Conservation (phyloP, 345 rosid genomes). For the Microcos paniculata region DNA sequence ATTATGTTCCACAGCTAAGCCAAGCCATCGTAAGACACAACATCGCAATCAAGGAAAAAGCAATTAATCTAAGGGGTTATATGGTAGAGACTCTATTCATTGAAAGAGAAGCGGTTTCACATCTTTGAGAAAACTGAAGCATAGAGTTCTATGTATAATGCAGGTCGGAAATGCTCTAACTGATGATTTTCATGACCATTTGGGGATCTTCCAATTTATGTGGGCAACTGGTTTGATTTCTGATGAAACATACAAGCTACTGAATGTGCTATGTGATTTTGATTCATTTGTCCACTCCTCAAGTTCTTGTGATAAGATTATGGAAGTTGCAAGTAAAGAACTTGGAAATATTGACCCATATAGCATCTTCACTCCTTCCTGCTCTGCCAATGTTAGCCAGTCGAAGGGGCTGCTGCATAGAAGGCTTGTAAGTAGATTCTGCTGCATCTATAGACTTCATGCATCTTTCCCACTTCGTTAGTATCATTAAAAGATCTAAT, state of each 20-base stretch:
- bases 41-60: constrained; percentile 33
- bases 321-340: constrained; percentile 59
- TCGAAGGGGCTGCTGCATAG: constrained; percentile 49
- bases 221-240: constrained; percentile 93
- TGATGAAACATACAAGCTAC: constrained; percentile 68
- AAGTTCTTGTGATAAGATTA: constrained; percentile 47
- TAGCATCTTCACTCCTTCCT: constrained; percentile 81
- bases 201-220: constrained; percentile 77
- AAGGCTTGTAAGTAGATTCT: constrained; percentile 52
- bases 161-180: constrained; percentile 96
- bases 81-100: constrained; percentile 51
- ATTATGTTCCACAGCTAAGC: constrained; percentile 95
- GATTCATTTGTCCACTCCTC: constrained; percentile 74
- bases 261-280: constrained; percentile 63
- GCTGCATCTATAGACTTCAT: neutral
- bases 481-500: neutral
- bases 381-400: constrained; percentile 55
- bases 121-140: constrained; percentile 11
- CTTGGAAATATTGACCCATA: constrained; percentile 84
- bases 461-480: neutral
- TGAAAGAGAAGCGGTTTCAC: neutral
- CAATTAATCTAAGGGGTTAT: constrained; percentile 81
- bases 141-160: constrained; percentile 22
- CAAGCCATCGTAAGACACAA: constrained; percentile 68
- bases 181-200: constrained; percentile 79